These are phyloP conservation scores for Silene conica DNA, from an alignment of 148 eudicot species.

Conservation along the genomic window DNA sequence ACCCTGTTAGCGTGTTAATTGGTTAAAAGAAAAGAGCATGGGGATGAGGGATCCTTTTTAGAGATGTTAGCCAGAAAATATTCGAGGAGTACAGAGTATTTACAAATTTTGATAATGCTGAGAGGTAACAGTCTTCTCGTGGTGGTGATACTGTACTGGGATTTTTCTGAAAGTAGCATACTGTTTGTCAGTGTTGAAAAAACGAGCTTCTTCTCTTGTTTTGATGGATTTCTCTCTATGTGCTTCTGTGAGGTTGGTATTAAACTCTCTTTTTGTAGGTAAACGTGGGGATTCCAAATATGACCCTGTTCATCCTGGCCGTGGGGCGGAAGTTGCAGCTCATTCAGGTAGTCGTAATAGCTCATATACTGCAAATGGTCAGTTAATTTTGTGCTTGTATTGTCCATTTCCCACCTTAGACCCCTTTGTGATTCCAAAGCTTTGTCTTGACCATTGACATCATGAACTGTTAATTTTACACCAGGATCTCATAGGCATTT, in stretches of 20 bases:
- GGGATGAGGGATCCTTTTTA: not conserved
- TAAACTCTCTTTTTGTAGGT: conserved; percentile 26
- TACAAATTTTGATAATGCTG: not conserved
- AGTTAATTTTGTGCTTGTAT: conserved; percentile 15
- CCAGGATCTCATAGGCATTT: conserved; percentile 65
- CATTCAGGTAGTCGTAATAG: conserved; percentile 41
- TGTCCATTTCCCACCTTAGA: not conserved
- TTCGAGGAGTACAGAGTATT: not conserved
- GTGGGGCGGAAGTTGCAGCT: conserved; percentile 34
- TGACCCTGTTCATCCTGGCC: conserved; percentile 33
- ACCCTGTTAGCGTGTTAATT: not conserved
- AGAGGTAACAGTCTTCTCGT: not conserved
- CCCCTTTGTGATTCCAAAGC: not conserved
- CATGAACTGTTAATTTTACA: conserved; percentile 8
- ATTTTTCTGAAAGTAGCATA: not conserved
- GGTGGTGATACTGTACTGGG: not conserved
- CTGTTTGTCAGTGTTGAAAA: not conserved
- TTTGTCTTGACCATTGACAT: not conserved
- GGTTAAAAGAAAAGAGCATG: not conserved
- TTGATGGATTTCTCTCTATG: not conserved
- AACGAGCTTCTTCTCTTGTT: not conserved
- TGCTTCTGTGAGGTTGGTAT: not conserved
- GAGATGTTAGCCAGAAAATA: conserved; percentile 5
- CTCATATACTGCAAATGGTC: conserved; percentile 50
- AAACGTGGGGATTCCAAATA: conserved; percentile 44